Percentiles rank a stretch among this genome's conserved stretches.
These are phyloP conservation scores for Leishmania turanica DNA, from an alignment of 208 protist genomes.

Conservation along the genomic window DNA sequence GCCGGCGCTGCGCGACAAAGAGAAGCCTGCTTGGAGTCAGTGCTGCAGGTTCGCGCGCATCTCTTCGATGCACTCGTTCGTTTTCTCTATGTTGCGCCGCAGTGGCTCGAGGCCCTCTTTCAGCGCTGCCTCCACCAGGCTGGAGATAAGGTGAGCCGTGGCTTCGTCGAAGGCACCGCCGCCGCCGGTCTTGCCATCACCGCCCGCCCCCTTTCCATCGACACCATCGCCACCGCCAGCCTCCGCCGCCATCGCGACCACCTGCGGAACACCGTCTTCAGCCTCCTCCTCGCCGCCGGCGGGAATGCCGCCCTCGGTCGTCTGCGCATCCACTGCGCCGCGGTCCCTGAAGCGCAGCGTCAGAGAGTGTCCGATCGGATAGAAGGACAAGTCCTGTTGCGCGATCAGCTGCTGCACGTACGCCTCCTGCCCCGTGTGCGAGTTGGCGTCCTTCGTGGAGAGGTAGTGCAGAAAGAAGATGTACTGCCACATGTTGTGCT, in stretches of 20 bases:
- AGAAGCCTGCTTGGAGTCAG: neutral
- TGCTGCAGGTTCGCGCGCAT: neutral
- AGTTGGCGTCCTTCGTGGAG: slow-evolving; percentile 54
- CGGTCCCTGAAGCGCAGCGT: slow-evolving; percentile 39
- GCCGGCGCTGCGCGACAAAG: neutral
- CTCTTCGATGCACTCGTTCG: neutral
- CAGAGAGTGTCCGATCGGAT: slow-evolving; percentile 67
- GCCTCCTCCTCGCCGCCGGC: neutral
- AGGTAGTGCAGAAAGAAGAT: slow-evolving; percentile 92
- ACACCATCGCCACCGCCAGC: neutral
- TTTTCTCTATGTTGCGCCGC: neutral
- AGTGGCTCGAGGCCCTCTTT: neutral
- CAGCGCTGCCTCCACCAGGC: neutral
- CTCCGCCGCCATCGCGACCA: neutral
- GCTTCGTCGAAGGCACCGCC: neutral
- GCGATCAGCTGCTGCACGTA: slow-evolving; percentile 64
- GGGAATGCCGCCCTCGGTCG: neutral
- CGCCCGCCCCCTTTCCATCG: too few relatives aligned
- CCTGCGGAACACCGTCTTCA: neutral
- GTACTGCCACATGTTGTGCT: slow-evolving; percentile 97
- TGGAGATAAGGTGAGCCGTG: neutral
- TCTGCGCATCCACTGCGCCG: slow-evolving; percentile 8
- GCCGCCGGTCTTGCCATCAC: neutral
- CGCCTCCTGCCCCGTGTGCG: slow-evolving; percentile 84
- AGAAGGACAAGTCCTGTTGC: slow-evolving; percentile 74